These are phyloP conservation scores for Geranium rotundifolium DNA, from an alignment of 345 rosid species.

Conservation along the genomic window DNA sequence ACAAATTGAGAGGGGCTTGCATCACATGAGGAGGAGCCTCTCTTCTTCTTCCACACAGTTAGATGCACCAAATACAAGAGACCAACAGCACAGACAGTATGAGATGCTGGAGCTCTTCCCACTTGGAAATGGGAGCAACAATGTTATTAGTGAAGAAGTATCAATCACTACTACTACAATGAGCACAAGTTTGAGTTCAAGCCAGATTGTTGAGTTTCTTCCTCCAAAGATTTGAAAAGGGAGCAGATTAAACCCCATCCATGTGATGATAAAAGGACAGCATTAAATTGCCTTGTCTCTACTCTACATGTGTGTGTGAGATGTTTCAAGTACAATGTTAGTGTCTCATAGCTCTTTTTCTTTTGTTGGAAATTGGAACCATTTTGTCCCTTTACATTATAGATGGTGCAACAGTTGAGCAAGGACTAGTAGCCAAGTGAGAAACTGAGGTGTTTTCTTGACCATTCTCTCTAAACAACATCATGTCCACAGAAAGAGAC, in stretches of 20 bases:
- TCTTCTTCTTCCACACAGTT: background rate
- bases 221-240: slow-evolving; percentile 42
- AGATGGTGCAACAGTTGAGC: slow-evolving; percentile 16
- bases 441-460: background rate
- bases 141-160: slow-evolving; percentile 3
- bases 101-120: slow-evolving; percentile 52
- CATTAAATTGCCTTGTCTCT: slow-evolving; percentile 13
- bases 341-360: slow-evolving; percentile 15
- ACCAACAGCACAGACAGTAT: background rate
- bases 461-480: background rate
- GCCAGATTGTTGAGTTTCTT: slow-evolving; percentile 49
- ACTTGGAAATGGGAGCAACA: slow-evolving; percentile 5
- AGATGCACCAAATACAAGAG: background rate
- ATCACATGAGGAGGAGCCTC: background rate
- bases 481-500: background rate
- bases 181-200: slow-evolving; percentile 26
- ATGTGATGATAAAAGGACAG: slow-evolving; percentile 28
- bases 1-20: slow-evolving; percentile 22
- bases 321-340: slow-evolving; percentile 6
- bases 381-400: slow-evolving; percentile 17
- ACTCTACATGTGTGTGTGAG: background rate
- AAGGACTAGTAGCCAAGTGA: slow-evolving; percentile 8
- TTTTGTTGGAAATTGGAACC: slow-evolving; percentile 27
- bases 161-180: slow-evolving; percentile 15
- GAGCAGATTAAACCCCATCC: slow-evolving; percentile 7